A percentile compares a stretch with the other conserved stretches of the same genome.
Conservation (phyloP, 176 grass and related monocot species). For the Aegilops sharonensis region DNA sequence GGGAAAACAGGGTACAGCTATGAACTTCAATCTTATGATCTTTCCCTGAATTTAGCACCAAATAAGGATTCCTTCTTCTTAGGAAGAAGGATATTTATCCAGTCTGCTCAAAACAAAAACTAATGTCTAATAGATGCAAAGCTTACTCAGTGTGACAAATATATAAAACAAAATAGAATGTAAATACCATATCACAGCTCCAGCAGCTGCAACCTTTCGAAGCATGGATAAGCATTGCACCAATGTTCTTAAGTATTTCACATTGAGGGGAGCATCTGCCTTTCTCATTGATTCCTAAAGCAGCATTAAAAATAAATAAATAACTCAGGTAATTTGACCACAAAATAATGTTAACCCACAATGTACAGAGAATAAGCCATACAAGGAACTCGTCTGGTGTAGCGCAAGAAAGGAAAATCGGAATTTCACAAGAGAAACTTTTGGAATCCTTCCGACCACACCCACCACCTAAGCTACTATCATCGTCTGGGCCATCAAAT, state of each 20-base stretch:
- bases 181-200: slow-evolving; percentile 92
- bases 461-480: slow-evolving; percentile 53
- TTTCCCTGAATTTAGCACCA: slow-evolving; percentile 23
- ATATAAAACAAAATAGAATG: slow-evolving; percentile 17
- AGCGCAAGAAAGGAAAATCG: slow-evolving; percentile 83
- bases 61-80: slow-evolving; percentile 21
- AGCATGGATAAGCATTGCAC: slow-evolving; percentile 98
- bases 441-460: slow-evolving; percentile 56
- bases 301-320: slow-evolving; percentile 31
- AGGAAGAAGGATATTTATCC: slow-evolving; percentile 6
- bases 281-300: slow-evolving; percentile 92
- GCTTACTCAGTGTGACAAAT: slow-evolving; percentile 17
- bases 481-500: slow-evolving; percentile 84
- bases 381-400: slow-evolving; percentile 98
- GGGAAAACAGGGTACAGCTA: not conserved
- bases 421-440: slow-evolving; percentile 63
- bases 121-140: not conserved
- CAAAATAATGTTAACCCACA: slow-evolving; percentile 9
- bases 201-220: slow-evolving; percentile 96
- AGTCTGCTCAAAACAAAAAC: not conserved
- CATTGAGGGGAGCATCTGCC: slow-evolving; percentile 50
- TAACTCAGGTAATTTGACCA: slow-evolving; percentile 9
- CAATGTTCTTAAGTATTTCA: slow-evolving; percentile 93
- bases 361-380: slow-evolving; percentile 29
- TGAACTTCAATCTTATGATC: not conserved